phyloP scores from a whole-genome alignment of 495 filamentous ascomycete species.

The Lichenothelia convexa region DNA sequence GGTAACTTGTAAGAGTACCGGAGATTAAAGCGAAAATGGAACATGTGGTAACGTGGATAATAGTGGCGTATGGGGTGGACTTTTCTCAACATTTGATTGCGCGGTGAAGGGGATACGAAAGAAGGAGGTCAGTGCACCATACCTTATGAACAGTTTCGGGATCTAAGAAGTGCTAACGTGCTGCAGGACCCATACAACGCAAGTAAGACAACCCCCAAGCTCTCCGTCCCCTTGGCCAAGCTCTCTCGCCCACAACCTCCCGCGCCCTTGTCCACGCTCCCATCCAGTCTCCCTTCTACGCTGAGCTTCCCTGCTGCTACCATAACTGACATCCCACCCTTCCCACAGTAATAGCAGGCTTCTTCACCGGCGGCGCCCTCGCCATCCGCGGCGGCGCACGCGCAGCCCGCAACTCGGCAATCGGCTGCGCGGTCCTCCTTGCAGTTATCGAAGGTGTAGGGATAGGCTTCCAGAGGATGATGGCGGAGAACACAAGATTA shows the following conservation, averaged over 20 bases:
- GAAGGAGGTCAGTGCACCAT: no score
- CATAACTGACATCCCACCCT: slow-evolving; percentile 84
- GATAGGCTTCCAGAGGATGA: slow-evolving; percentile 91
- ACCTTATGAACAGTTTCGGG: no score
- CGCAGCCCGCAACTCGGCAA: slow-evolving; percentile 82
- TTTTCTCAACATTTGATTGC: slow-evolving; percentile 91
- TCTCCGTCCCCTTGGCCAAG: not conserved
- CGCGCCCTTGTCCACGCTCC: not conserved
- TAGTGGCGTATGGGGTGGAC: slow-evolving; percentile 60
- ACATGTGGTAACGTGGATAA: not conserved
- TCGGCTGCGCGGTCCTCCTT: slow-evolving; percentile 82
- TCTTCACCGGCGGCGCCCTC: slow-evolving; percentile 86
- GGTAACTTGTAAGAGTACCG: slow-evolving; percentile 63
- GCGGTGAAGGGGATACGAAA: slow-evolving; percentile 77
- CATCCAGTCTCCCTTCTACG: not conserved
- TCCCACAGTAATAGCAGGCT: slow-evolving; percentile 90
- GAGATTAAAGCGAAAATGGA: not conserved
- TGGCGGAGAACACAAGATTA: slow-evolving; percentile 77
- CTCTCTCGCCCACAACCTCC: not conserved
- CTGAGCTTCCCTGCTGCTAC: no score
- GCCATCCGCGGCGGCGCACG: slow-evolving; percentile 78
- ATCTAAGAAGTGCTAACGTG: no score
- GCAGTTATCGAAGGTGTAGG: slow-evolving; percentile 96
- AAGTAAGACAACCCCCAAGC: no score
- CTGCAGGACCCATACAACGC: no score